Evolutionary conservation across 768 basidiomycete genomes (phyloP), one percentile per base, ranked within the genome.

Genomic region (Porphyrellus cyaneotinctus): DNA sequence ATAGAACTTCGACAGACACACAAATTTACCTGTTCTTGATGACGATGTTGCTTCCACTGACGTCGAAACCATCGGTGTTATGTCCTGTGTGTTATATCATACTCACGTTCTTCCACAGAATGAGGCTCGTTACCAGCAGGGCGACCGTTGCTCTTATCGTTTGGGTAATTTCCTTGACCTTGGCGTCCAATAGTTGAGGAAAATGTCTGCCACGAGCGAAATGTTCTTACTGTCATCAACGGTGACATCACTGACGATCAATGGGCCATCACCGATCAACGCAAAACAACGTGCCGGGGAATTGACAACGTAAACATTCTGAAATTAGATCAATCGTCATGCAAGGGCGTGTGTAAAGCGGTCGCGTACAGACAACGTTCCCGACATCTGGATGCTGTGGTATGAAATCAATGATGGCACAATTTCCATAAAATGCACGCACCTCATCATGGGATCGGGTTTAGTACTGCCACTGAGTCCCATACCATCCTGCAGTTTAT

Each of bases 181-280:
- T 53, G 10, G 47, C 12, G 37, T 28, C 24, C n/a, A 26, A 46
- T 23, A 10, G 24, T 37, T 7, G 23, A 52, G 41, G 13, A 43
- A 42, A 20, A 15, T 6, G n/a, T 3, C 18, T 22, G 24, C 18
- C 12, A 18, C 9, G 23, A 33, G 6, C 11, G 7, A 43, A 22
- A 44, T 15, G n/a, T 14, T 5, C 78, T 56, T 43, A 85, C 84
- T 81, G 54, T 86, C 72, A 54, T 86, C 82, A 50, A 87, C 74
- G 17, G 62, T 75, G 23, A 80, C 63, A 35, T 69, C 64, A 2
- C 75, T 72, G 62, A 87, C 78, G 15, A 73, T 61, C 68, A 73
- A 47, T 0, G 64, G 44, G 13, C 58, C 67, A 36, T 44, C 26
- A 60, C 69, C 70, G 18, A 43, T 54, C 38, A 75, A 54, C 28